These are phyloP conservation scores for Citeromyces siamensis DNA, from an alignment of 1,139 yeast species.

Conservation along the genomic window DNA sequence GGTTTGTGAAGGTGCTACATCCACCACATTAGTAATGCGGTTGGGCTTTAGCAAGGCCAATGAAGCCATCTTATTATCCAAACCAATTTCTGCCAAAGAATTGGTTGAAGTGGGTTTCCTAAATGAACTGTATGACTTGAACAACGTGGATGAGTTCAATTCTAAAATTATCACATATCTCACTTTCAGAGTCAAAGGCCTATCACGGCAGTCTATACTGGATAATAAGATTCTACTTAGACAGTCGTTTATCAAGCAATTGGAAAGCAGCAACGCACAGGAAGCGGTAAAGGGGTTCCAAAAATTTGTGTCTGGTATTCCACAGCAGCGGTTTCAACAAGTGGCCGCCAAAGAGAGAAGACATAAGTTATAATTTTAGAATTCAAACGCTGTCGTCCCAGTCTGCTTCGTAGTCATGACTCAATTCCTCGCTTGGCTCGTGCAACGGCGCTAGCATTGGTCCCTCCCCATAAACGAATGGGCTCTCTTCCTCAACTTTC, in stretches of 20 bases:
- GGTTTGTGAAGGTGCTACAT: constrained; percentile 75
- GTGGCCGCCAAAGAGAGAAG: constrained; percentile 42
- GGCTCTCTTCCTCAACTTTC: constrained; percentile 17
- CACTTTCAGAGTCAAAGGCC: constrained; percentile 27
- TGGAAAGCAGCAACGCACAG: constrained; percentile 36
- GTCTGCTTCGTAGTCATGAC: constrained; percentile 20
- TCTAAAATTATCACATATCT: constrained; percentile 34
- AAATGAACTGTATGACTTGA: constrained; percentile 32
- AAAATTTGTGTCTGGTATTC: constrained; percentile 63
- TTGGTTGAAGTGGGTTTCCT: constrained; percentile 48
- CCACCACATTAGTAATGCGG: constrained; percentile 55
- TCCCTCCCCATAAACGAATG: constrained; percentile 14
- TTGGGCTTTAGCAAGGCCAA: constrained; percentile 66
- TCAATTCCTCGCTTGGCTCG: constrained; percentile 18
- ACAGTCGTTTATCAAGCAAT: constrained; percentile 12
- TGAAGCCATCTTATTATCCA: constrained; percentile 62
- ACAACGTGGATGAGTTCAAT: constrained; percentile 51
- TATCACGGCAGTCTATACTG: constrained; percentile 47
- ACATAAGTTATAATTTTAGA: constrained; percentile 37
- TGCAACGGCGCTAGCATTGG: constrained; percentile 13
- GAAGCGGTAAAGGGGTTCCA: constrained; percentile 61
- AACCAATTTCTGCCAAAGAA: constrained; percentile 52
- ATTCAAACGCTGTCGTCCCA: constrained; percentile 18
- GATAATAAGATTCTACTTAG: constrained; percentile 50
- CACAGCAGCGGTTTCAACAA: constrained; percentile 54